These are phyloP conservation scores for Alternaria novae-zelandiae DNA, from an alignment of 2,329 filamentous ascomycete genomes.

Conservation along the genomic window DNA sequence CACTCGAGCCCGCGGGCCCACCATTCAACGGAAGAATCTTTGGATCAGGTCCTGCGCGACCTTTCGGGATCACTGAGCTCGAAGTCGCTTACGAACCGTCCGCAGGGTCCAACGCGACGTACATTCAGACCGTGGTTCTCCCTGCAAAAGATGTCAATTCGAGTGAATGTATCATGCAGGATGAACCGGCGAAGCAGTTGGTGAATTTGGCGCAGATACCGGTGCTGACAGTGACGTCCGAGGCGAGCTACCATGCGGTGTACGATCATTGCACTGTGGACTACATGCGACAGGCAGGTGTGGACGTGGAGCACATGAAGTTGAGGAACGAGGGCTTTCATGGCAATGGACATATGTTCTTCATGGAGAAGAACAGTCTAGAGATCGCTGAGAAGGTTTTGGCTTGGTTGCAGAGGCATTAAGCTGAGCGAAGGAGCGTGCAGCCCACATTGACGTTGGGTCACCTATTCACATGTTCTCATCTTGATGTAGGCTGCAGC, in stretches of 20 bases:
- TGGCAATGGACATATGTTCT: slow-evolving; percentile 54
- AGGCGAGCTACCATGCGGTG: slow-evolving; percentile 61
- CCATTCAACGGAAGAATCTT: slow-evolving; percentile 44
- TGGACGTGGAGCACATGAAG: slow-evolving; percentile 30
- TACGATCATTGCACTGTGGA: slow-evolving; percentile 63
- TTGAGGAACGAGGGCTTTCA: slow-evolving; percentile 67
- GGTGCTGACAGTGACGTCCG: slow-evolving; percentile 58
- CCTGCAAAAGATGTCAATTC: slow-evolving; percentile 31
- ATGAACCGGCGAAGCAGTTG: slow-evolving; percentile 52
- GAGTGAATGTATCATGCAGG: slow-evolving; percentile 51
- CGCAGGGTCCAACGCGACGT: slow-evolving; percentile 25
- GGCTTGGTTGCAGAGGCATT: neutral
- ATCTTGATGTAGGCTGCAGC: neutral
- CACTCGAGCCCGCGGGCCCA: slow-evolving; percentile 62
- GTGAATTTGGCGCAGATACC: slow-evolving; percentile 57
- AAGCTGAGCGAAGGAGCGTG: neutral
- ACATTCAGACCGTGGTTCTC: slow-evolving; percentile 29
- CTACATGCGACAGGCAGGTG: slow-evolving; percentile 57
- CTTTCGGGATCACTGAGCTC: slow-evolving; percentile 45
- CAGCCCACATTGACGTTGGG: neutral
- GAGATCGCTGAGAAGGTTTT: slow-evolving; percentile 8
- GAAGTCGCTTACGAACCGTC: slow-evolving; percentile 44
- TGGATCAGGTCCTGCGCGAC: slow-evolving; percentile 23
- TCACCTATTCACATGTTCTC: neutral
- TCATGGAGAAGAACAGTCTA: slow-evolving; percentile 43